These are phyloP conservation scores for Rhizopus sp. DNA, from an alignment of 371 early-diverging fungal species.

Conservation along the genomic window DNA sequence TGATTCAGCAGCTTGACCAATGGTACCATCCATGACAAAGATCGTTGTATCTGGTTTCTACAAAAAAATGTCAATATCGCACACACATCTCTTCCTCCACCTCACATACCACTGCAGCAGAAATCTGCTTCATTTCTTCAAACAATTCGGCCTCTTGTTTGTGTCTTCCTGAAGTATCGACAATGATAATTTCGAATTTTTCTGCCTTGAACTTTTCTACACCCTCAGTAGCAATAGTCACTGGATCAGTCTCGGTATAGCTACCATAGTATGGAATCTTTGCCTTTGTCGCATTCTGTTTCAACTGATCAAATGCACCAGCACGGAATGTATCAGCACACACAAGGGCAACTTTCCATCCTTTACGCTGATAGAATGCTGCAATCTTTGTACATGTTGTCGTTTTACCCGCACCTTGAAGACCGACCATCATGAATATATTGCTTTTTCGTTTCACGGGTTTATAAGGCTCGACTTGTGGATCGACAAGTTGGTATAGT, in stretches of 20 bases:
- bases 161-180: constrained; percentile 99
- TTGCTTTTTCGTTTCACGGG: constrained; percentile 87
- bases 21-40: constrained; percentile 99
- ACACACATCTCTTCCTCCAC: neutral
- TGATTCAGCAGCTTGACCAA: constrained; percentile 98
- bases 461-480: constrained; percentile 86
- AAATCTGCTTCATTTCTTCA: constrained; percentile 98
- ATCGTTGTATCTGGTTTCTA: constrained; percentile 91
- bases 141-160: constrained; percentile 98
- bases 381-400: constrained; percentile 99
- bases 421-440: constrained; percentile 99
- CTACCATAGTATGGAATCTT: constrained; percentile 97
- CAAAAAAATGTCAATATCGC: neutral
- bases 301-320: constrained; percentile 99
- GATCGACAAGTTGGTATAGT: constrained; percentile 93
- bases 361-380: constrained; percentile 95
- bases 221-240: constrained; percentile 93
- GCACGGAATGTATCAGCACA: constrained; percentile 99
- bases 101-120: constrained; percentile 71
- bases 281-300: constrained; percentile 98
- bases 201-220: constrained; percentile 95
- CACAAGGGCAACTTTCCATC: constrained; percentile 96
- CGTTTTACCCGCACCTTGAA: constrained; percentile 99
- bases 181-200: constrained; percentile 98
- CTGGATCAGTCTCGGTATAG: constrained; percentile 96